Conservation (phyloP, 1,284 basidiomycete species). For the Nidula niveotomentosa region DNA sequence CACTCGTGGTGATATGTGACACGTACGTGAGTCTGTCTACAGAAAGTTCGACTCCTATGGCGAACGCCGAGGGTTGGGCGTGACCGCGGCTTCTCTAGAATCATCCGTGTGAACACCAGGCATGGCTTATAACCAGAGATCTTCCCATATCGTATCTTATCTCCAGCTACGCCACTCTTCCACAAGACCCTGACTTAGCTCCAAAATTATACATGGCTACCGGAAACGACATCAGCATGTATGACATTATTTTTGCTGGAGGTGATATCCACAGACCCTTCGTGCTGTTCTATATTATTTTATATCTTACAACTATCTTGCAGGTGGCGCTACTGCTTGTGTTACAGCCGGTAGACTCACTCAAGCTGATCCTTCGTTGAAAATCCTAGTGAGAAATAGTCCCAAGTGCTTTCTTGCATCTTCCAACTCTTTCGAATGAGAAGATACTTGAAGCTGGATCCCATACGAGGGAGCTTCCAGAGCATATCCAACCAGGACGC, state of each 20-base stretch:
- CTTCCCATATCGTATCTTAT: too few species aligned
- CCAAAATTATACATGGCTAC: too few species aligned
- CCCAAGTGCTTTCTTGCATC: background rate
- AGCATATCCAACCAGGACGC: constrained; percentile 51
- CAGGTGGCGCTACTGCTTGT: constrained; percentile 47
- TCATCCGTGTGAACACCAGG: too few species aligned
- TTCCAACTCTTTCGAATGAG: too few species aligned
- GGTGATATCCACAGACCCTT: constrained; percentile 25
- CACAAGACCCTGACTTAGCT: too few species aligned
- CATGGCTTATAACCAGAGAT: too few species aligned
- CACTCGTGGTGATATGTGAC: too few species aligned
- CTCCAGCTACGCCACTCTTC: too few species aligned
- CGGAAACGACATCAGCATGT: constrained; percentile 10
- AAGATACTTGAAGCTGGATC: constrained; percentile 42
- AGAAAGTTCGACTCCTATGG: too few species aligned
- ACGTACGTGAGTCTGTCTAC: too few species aligned
- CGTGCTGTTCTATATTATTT: background rate
- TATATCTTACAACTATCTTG: background rate
- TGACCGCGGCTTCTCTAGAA: too few species aligned
- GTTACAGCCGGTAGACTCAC: constrained; percentile 46
- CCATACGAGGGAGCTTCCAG: constrained; percentile 36
- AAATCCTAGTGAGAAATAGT: constrained; percentile 30
- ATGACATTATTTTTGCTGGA: constrained; percentile 50
- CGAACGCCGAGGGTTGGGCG: too few species aligned
- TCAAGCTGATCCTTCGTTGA: constrained; percentile 39